Evolutionary conservation across 2,329 filamentous ascomycete species (phyloP).

Genomic region (Fusarium sp.): DNA sequence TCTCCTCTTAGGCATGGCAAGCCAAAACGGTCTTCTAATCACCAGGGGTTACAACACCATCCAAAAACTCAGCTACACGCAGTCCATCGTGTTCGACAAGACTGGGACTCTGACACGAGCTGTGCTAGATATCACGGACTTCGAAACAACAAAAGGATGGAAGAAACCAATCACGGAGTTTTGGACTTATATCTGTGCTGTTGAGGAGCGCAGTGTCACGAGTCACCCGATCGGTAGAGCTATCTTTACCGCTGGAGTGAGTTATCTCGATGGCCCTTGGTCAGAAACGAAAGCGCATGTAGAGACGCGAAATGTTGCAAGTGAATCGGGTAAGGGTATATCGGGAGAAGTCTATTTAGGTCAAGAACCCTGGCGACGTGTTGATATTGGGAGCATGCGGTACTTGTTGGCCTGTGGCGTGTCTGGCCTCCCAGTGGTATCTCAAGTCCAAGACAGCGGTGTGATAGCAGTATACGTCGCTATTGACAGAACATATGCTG

Average conservation of each 20-base stretch:
- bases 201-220: not conserved
- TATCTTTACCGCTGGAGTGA: not conserved
- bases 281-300: not conserved
- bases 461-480: not conserved
- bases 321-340: not conserved
- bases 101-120: not conserved
- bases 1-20: not conserved
- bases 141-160: not conserved
- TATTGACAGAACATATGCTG: not conserved
- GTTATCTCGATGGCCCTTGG: not conserved
- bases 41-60: not conserved
- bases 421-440: rapidly evolving
- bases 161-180: not conserved
- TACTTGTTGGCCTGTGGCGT: not conserved
- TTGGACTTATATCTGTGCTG: not conserved
- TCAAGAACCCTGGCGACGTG: not conserved
- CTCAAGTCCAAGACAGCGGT: rapidly evolving
- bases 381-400: not conserved
- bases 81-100: not conserved
- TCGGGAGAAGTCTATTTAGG: not conserved
- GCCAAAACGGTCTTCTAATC: not conserved
- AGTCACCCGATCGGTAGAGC: not conserved
- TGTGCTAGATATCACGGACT: not conserved
- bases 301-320: not conserved
- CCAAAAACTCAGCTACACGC: not conserved